Percentiles rank a stretch among this genome's conserved stretches.
These are phyloP conservation scores for Escovopsis sp. DNA, from an alignment of 2,329 filamentous ascomycete species.

Conservation along the genomic window DNA sequence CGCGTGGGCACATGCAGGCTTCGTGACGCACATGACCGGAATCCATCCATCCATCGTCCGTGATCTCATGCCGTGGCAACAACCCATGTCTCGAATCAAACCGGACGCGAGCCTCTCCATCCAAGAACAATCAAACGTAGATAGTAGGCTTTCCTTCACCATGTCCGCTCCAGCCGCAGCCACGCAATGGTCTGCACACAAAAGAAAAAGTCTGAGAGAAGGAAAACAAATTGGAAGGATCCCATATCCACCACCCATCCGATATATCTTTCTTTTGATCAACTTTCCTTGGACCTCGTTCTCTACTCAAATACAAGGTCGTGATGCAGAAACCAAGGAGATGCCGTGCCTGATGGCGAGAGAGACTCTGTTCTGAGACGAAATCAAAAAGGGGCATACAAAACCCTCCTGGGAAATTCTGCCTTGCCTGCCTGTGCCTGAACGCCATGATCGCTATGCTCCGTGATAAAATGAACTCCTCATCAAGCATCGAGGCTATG, in stretches of 20 bases:
- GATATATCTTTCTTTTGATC: background rate
- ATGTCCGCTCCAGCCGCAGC: too few species aligned
- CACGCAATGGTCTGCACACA: too few species aligned
- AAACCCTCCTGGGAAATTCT: constrained; percentile 7
- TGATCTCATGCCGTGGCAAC: too few species aligned
- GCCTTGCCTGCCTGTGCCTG: constrained; percentile 11
- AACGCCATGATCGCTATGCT: constrained; percentile 28
- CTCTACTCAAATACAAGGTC: background rate
- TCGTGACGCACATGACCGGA: too few species aligned
- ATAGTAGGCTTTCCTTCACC: too few species aligned
- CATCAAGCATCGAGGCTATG: constrained; percentile 7
- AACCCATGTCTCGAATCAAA: too few species aligned
- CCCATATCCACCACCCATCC: background rate
- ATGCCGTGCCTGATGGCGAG: background rate
- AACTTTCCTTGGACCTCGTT: background rate
- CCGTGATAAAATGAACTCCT: constrained; percentile 11
- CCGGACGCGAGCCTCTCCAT: too few species aligned
- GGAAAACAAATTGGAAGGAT: background rate
- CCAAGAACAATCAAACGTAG: too few species aligned
- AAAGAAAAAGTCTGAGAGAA: too few species aligned
- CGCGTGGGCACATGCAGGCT: too few species aligned
- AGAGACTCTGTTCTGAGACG: background rate
- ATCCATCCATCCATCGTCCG: too few species aligned
- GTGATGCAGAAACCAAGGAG: background rate
- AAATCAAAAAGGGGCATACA: constrained; percentile 2